These are phyloP conservation scores for Physcia stellaris DNA, from an alignment of 495 filamentous ascomycete genomes.

Conservation along the genomic window DNA sequence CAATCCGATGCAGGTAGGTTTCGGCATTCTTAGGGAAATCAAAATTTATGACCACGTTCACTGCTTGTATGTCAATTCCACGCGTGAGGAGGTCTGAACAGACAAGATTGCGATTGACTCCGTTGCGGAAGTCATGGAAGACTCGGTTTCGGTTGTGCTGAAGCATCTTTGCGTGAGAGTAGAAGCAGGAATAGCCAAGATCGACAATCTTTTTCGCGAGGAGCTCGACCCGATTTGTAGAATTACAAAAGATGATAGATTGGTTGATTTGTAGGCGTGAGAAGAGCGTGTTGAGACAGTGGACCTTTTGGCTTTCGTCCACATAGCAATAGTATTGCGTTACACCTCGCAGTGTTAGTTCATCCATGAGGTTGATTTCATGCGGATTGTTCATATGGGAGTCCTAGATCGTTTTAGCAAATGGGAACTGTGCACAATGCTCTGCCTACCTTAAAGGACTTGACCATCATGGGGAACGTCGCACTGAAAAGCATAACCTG, in stretches of 20 bases:
- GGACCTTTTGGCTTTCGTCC: slow-evolving; percentile 98
- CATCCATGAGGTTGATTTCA: slow-evolving; percentile 99
- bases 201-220: slow-evolving; percentile 99
- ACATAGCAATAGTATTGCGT: slow-evolving; percentile 99
- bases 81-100: slow-evolving; percentile 96
- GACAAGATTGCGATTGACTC: slow-evolving; percentile 92
- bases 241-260: slow-evolving; percentile 99
- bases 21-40: slow-evolving; percentile 99
- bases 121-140: slow-evolving; percentile 98
- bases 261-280: slow-evolving; percentile 99
- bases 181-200: slow-evolving; percentile 97
- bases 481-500: slow-evolving; percentile 99
- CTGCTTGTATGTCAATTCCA: slow-evolving; percentile 98
- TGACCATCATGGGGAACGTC: slow-evolving; percentile 91
- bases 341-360: slow-evolving; percentile 93
- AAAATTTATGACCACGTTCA: slow-evolving; percentile 99
- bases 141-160: slow-evolving; percentile 94
- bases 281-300: slow-evolving; percentile 97
- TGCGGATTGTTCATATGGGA: slow-evolving; percentile 93
- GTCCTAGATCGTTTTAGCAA: slow-evolving; percentile 34
- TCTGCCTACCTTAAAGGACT: slow-evolving; percentile 67
- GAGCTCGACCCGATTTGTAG: slow-evolving; percentile 92
- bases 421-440: background rate
- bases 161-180: slow-evolving; percentile 98
- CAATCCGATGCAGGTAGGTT: slow-evolving; percentile 97